Evolutionary conservation across 495 filamentous ascomycete genomes (phyloP).

Genomic region (Polyplosphaeria fusca): DNA sequence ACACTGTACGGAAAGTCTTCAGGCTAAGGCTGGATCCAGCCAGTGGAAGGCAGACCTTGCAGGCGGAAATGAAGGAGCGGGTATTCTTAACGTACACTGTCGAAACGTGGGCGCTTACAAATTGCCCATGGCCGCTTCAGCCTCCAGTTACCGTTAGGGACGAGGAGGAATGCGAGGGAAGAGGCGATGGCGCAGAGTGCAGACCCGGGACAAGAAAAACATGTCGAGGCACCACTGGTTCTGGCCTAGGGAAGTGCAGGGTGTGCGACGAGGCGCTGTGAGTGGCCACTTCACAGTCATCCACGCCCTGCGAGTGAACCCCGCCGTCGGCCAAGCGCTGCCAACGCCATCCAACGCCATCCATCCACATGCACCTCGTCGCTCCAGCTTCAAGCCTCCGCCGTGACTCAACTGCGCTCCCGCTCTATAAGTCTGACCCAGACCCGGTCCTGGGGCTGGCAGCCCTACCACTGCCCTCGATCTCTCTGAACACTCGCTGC

Average conservation of each 20-base stretch:
- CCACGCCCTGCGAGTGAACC: background rate
- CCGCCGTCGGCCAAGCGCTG: background rate
- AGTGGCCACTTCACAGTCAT: background rate
- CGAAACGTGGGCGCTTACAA: constrained; percentile 17
- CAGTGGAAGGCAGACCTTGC: too few species aligned
- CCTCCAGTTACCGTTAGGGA: background rate
- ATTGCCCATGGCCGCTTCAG: constrained; percentile 27
- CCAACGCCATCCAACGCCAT: background rate
- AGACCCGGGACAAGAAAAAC: background rate
- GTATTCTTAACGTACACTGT: constrained; percentile 34
- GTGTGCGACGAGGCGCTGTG: background rate
- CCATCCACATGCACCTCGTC: background rate
- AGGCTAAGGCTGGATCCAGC: background rate
- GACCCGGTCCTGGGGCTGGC: background rate
- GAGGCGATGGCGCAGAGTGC: background rate
- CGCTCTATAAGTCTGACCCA: background rate
- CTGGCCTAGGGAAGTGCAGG: background rate
- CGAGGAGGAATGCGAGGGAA: background rate
- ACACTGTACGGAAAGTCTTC: background rate
- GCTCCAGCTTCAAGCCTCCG: background rate
- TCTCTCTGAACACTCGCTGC: too few species aligned
- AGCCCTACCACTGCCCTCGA: too few species aligned
- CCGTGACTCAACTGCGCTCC: constrained; percentile 9
- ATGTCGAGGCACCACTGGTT: background rate
- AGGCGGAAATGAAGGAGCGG: constrained; percentile 15